Evolutionary conservation across 768 basidiomycete genomes (phyloP), one percentile per base, ranked within the genome.

Genomic region (Pleurotus eryngii): DNA sequence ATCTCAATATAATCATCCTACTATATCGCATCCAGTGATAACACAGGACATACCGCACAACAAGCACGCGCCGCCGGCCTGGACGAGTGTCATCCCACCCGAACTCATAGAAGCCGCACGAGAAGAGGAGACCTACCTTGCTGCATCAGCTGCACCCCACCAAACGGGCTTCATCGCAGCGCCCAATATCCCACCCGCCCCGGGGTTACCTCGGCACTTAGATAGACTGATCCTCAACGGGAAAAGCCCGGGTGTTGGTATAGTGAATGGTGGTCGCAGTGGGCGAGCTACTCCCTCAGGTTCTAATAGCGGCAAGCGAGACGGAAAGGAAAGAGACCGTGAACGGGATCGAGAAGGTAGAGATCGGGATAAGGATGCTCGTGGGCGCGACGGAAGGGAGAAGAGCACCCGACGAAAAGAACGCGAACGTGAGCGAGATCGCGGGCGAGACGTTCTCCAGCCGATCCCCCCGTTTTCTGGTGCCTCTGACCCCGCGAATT

Each of bases 151-250:
- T 11, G 74, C 60, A 51, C 42, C 49, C 51, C 54, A 20, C 37
- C 63, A 59, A 61, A 61, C 45, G 63, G 62, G 61, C 24, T 76
- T 81, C 63, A 70, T 77, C 30, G 84, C 87, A 9, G 82, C 86
- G 1, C 90, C 93, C 15, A 84, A 85, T 61, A 89, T 95, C 59
- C 95, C 95, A 1, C 86, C 88, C 18, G 95, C 97, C 2, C 95
- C 97, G 1, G 76, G 81, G 1, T 79, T 98, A 45, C 97, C 97
- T 0, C 76, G 95, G 1, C 93, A 98, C 65, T 76, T 99, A 42
- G 95, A 98, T 66, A 95, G 94, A 65, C 86, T 97, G 49, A 97
- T 98, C 57, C 73, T 99, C 59, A 98, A 98, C 65, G 76, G 66
- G 58, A 72, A 65, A 58, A 73, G 65, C 46, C 60, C 63, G 40